Evolutionary conservation across 345 rosid genomes (phyloP), one percentile per base, ranked within the genome.

Genomic region (Salix koriyanagi): DNA sequence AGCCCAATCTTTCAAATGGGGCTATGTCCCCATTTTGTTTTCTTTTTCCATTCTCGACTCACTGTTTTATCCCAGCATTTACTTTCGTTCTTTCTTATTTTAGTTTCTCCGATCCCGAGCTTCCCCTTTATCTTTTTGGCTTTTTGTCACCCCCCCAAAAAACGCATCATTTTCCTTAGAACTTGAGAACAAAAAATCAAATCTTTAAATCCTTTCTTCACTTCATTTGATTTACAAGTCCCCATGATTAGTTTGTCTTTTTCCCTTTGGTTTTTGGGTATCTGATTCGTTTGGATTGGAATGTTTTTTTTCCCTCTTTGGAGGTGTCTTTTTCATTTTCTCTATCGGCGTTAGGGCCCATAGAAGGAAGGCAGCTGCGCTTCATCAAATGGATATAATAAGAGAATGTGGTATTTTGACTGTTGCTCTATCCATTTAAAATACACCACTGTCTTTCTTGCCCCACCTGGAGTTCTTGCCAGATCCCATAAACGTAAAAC

Each of bases 81-180:
- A 44, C 58, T 60, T 79, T 61, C 65, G 25, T 65, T 65, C 25
- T 52, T 18, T 60, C 46, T 54, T 62, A 56, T 34, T 58, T 64
- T 18, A 42, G 48, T 77, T 79, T 79, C 89, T 85, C 90, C 86
- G 86, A 90, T 90, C 91, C 91, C 91, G 83, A 90, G 83, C 83
- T 54, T 42, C 72, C 80, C 61, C 78, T 76, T 79, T 82, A 69
- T 74, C 60, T 60, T 74, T 68, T 78, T 75, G 36, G 54, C 78
- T 77, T 86, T 84, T 83, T 84, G 84, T 75, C 84, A 75, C 75
- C 79, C 79, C 80, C 85, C 77, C 56, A 62, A 21, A 39, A 66
- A 37, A 30, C 36, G 8, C 56, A 21, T 23, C 44, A 12, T 28
- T 1, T 61, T 26, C n/a, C 37, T 18, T 9, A 34, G 19, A 16